Evolutionary conservation across 768 basidiomycete genomes (phyloP), one percentile per base, ranked within the genome.

Genomic region (Boletus sp.): DNA sequence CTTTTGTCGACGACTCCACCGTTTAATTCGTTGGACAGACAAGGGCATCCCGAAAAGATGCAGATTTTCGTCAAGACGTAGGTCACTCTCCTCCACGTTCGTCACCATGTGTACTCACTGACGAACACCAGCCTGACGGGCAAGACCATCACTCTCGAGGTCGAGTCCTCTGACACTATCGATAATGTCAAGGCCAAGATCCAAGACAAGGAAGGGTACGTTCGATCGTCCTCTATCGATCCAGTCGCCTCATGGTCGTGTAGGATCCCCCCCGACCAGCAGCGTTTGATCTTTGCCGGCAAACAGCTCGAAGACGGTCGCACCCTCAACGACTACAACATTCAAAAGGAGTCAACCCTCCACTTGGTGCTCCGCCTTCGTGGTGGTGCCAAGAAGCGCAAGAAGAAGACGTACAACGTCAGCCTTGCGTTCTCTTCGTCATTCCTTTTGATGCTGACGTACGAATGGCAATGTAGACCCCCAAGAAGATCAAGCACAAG

Each of bases 401-500:
- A 98, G 88, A 99, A 98, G 85, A 98, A 98, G 85, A 94, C 93
- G 54, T 98, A 98, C 89, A 94, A 87, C 80, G 91, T 93, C 48
- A 49, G 88, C 79, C 2, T 29, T n/a, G 47, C 18, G 1, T 33
- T n/a, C 9, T 36, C 7, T 50, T 28, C 39, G 14, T 14, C 14
- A 15, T 36, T n/a, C 30, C 20, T 50, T 20, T 52, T 17, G 33
- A 58, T 32, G 39, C 59, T 50, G 45, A 63, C 37, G 14, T 55
- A 15, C 41, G 44, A 29, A 40, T 44, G 44, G 32, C 30, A 14
- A 46, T 58, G 30, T 66, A 91, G 89, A 96, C 94, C 70, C 94
- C 94, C 77, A 97, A 96, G 85, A 98, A 98, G 85, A 87, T 97
- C 85, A 98, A 97, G 89, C 95, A 96, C 83, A 97, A 97, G 86